Conservation (phyloP, 768 basidiomycete genomes). For the Boletus reticuloceps region DNA sequence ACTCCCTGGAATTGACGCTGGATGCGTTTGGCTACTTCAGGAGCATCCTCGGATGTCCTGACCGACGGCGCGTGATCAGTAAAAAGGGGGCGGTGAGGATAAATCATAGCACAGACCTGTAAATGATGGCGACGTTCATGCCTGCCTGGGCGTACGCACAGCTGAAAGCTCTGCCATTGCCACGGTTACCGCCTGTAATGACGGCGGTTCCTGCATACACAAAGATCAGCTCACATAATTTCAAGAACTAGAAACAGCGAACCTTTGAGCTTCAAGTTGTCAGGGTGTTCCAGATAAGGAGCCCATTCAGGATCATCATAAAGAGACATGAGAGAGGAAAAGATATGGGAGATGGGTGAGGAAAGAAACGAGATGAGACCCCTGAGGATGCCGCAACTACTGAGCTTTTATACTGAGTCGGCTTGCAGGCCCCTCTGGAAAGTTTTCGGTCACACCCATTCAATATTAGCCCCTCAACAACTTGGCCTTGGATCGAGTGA, state of each 20-base stretch:
- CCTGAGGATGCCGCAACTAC: too few species aligned
- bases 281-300: too few species aligned
- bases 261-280: conserved; percentile 29
- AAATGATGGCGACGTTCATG: conserved; percentile 60
- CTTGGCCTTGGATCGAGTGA: conserved; percentile 14
- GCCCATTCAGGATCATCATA: too few species aligned
- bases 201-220: conserved; percentile 41
- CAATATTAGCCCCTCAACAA: not conserved
- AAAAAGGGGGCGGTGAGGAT: too few species aligned
- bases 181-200: conserved; percentile 61
- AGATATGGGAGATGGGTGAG: not conserved
- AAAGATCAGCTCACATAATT: not conserved
- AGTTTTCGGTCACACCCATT: not conserved
- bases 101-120: conserved; percentile 36
- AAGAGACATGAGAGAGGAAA: conserved; percentile 2
- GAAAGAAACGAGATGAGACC: too few species aligned
- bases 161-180: conserved; percentile 57
- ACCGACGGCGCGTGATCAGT: not conserved
- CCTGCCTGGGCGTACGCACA: conserved; percentile 53
- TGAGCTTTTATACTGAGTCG: conserved; percentile 6
- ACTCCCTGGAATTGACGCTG: conserved; percentile 43
- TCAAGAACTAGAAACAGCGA: not conserved
- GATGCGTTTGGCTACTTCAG: conserved; percentile 45
- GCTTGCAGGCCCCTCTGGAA: conserved; percentile 13
- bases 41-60: conserved; percentile 49